phyloP scores from a whole-genome alignment of 108 stramenopile species.

The Stephanodiscus triporus region DNA sequence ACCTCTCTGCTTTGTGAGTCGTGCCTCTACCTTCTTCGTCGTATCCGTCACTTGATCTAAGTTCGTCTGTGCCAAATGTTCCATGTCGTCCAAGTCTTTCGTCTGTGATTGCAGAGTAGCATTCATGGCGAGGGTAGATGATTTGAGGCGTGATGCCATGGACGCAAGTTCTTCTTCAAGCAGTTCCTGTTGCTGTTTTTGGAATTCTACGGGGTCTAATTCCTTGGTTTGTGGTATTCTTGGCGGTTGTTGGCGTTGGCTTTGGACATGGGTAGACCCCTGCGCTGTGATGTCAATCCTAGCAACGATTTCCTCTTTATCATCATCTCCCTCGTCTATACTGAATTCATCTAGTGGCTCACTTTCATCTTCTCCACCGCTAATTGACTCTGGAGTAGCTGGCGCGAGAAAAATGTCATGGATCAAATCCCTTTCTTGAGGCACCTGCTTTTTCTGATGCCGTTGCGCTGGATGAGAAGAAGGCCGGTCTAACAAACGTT shows the following conservation, averaged over 20 bases:
- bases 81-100: conserved; percentile 58
- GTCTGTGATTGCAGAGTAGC: conserved; percentile 66
- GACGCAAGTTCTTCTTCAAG: conserved; percentile 73
- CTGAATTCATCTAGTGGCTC: conserved; percentile 7
- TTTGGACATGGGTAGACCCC: background rate
- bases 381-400: background rate
- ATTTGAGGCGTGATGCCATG: conserved; percentile 72
- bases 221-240: conserved; percentile 24
- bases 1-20: conserved; percentile 44
- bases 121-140: conserved; percentile 70
- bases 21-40: conserved; percentile 57
- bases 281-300: background rate
- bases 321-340: background rate
- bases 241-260: conserved; percentile 6
- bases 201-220: conserved; percentile 56
- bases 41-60: conserved; percentile 59
- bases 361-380: conserved; percentile 4
- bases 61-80: conserved; percentile 70
- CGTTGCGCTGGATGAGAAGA: conserved; percentile 2
- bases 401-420: conserved; percentile 41
- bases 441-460: conserved; percentile 8
- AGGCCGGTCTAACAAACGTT: conserved; percentile 16
- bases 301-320: background rate
- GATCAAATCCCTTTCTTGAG: conserved; percentile 29
- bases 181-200: conserved; percentile 76